These are phyloP conservation scores for Quercus robur DNA, from an alignment of 306 rosid genomes.

Conservation along the genomic window DNA sequence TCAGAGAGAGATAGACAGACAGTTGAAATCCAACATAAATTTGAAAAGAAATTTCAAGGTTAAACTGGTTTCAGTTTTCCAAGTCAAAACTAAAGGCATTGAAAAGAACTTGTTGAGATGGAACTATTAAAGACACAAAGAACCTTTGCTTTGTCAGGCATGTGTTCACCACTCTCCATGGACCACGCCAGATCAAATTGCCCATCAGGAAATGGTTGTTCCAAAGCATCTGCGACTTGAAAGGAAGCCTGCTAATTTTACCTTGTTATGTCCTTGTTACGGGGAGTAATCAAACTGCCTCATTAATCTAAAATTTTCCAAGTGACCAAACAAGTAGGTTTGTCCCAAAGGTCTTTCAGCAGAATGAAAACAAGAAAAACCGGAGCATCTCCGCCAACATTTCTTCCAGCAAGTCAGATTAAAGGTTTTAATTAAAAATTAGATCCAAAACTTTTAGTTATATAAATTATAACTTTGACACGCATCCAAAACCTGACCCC, in stretches of 20 bases:
- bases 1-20: background rate
- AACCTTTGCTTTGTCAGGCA: slow-evolving; percentile 92
- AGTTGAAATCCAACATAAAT: background rate
- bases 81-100: background rate
- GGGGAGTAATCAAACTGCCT: background rate
- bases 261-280: no score
- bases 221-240: slow-evolving; percentile 83
- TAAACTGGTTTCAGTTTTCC: background rate
- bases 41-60: background rate
- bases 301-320: background rate
- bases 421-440: background rate
- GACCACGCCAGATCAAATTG: slow-evolving; percentile 90
- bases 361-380: no score
- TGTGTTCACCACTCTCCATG: slow-evolving; percentile 99
- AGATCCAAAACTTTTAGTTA: background rate
- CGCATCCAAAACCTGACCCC: background rate
- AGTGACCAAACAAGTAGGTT: no score
- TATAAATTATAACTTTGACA: background rate
- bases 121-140: background rate
- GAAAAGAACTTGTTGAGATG: background rate
- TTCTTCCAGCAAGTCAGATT: background rate
- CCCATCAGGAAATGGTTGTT: slow-evolving; percentile 75
- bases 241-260: slow-evolving; percentile 50
- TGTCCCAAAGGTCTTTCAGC: no score
- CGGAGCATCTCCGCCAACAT: no score